These are phyloP conservation scores for Fraxinus latifolia DNA, from an alignment of 305 asterid species.

Conservation along the genomic window DNA sequence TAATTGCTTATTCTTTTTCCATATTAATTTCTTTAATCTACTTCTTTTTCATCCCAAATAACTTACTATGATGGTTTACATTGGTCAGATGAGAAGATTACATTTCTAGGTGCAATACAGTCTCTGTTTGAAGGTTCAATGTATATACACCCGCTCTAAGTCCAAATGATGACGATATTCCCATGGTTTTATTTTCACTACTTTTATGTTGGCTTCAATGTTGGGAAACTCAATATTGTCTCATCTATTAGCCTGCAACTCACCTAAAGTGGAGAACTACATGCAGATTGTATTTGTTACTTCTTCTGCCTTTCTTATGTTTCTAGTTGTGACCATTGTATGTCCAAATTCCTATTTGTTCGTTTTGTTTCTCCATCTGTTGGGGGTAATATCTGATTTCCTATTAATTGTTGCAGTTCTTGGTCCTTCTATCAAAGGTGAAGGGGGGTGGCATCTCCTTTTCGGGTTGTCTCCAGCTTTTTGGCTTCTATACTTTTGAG, in stretches of 20 bases:
- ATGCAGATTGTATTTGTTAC: slow-evolving; percentile 82
- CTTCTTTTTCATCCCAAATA: no score
- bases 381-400: slow-evolving; percentile 2
- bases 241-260: slow-evolving; percentile 70
- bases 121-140: slow-evolving; percentile 96
- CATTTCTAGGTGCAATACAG: slow-evolving; percentile 92
- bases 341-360: not conserved
- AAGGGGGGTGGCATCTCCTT: slow-evolving; percentile 40
- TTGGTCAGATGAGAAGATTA: slow-evolving; percentile 86
- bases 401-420: slow-evolving; percentile 28
- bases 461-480: slow-evolving; percentile 41
- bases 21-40: no score
- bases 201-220: slow-evolving; percentile 96
- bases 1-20: no score
- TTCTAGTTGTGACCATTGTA: slow-evolving; percentile 40
- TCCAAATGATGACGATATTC: slow-evolving; percentile 91
- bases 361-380: not conserved
- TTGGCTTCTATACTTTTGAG: slow-evolving; percentile 53
- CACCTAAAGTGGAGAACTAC: slow-evolving; percentile 82
- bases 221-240: slow-evolving; percentile 91
- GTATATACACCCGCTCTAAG: slow-evolving; percentile 98
- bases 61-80: slow-evolving; percentile 11
- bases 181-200: slow-evolving; percentile 90
- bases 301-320: slow-evolving; percentile 47
- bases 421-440: slow-evolving; percentile 39